Base-by-base conservation (phyloP, 306 rosid genomes). In the Notholithocarpus densiflorus region DNA sequence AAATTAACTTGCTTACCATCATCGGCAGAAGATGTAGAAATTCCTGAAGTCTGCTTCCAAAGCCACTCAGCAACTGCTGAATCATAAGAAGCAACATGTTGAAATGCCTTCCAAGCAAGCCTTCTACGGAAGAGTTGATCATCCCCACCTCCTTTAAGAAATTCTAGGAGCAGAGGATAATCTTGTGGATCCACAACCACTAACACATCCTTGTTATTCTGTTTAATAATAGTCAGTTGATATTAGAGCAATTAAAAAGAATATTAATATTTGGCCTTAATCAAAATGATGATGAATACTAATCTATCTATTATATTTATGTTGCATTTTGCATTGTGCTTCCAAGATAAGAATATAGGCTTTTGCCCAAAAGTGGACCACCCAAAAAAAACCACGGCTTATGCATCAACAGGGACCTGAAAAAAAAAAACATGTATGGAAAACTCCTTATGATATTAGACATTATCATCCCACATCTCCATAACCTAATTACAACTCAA, bases 61-160 rank as follows among this genome's bases (percentile, higher is more conserved):
- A 95, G 74, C 98, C 98, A 92, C 90, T 95, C 97, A 32, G 98
- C 87, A 61, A 95, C 94, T 4, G 98, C 97, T 80, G 98, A 89
- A 73, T 95, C 98, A 82, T 95, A 92, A 37, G 98, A 90, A 78
- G 97, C 93, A 78, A 86, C 94, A 59, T 92, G 97, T 73, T 93
- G 96, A 80, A 92, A 92, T 68, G 98, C 98, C 87, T 95, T 95
- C 97, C 96, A 90, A 57, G 98, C 97, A 84, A 95, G 98, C 82
- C 84, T 86, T 81, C 89, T 72, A 76, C 96, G 94, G 75, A 95
- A 90, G 79, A 86, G 86, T 76, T 84, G 82, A 81, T 88, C 92
- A 55, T 87, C 88, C 52, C 84, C 82, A 55, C 82, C 87, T 80
- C 90, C 94, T 83, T 87, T 88, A 15, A 95, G 92, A 87, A 78